Base-by-base conservation (phyloP, 2,329 filamentous ascomycete genomes). In the Fulvia fulva region DNA sequence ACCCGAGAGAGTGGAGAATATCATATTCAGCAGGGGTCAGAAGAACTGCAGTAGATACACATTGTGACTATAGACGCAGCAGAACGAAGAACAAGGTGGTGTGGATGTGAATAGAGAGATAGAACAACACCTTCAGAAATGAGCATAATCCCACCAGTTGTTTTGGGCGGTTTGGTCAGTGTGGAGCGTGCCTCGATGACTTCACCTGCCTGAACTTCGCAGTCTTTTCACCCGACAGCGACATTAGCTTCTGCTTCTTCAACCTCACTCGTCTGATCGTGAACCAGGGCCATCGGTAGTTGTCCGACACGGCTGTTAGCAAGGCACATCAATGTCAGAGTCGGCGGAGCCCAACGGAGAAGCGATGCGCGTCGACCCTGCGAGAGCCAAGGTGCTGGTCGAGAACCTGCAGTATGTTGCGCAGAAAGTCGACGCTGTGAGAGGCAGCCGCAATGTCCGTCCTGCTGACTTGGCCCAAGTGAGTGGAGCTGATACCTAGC, bases 331-430 rank as follows among this genome's bases (percentile, higher is more conserved):
- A 47, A 43, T 22, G 50, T 21, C 26, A 43, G 45, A 47, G 26
- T 44, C 55, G 28, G 53, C 56, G 2, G 41, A 37, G 30, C 21
- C n/a, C 26, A 51, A 46, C 25, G 32, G 51, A 28, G 61, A 53
- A 30, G 60, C 61, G 23, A 74, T 75, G 70, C 69, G 65, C 45
- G 64, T 74, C 59, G 68, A 80, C 59, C 70, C 76, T 34, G 71
- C 74, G 59, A 76, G 78, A 58, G 77, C 77, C 49, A 75, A 75
- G 55, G 71, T 75, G 56, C 73, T 81, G 34, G 67, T 74, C 11
- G 77, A 78, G 56, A 80, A 80, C 61, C 65, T 80, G 34, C 62
- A 71, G 37, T 69, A 70, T 54, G 77, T 79, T 59, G 56, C 67
- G 65, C 57, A 75, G 52, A 75, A 74, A 49, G 74, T 80, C 56